Evolutionary conservation across 805 yeast species (phyloP).

Genomic region (Candida methanosorbosa): DNA sequence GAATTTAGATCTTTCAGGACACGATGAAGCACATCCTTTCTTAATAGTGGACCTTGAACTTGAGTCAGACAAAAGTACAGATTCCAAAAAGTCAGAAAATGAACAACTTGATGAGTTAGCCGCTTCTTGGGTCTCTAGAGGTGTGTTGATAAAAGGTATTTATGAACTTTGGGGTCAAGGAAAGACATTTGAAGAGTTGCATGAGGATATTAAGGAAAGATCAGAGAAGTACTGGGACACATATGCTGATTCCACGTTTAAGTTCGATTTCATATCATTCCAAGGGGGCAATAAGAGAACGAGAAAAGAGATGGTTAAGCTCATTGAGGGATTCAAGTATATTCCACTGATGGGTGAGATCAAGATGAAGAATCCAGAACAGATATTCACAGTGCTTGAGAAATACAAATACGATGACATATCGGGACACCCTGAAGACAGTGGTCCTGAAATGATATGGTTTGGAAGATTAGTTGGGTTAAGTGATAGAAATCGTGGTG

Average conservation of each 20-base stretch:
- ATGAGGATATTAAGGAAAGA: constrained; percentile 33
- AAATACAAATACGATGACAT: constrained; percentile 38
- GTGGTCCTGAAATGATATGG: constrained; percentile 49
- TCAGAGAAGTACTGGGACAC: constrained; percentile 18
- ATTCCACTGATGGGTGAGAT: constrained; percentile 72
- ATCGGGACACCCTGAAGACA: constrained; percentile 29
- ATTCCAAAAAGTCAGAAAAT: constrained; percentile 64
- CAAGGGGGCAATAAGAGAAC: constrained; percentile 51
- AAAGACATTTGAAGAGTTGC: constrained; percentile 43
- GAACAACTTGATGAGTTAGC: constrained; percentile 44
- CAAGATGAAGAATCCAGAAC: constrained; percentile 67
- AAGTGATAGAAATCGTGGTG: constrained; percentile 51
- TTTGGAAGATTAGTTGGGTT: constrained; percentile 67
- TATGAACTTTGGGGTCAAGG: constrained; percentile 87
- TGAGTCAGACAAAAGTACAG: constrained; percentile 35
- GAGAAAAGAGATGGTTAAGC: constrained; percentile 39
- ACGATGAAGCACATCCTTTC: constrained; percentile 60
- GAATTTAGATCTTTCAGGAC: constrained; percentile 48
- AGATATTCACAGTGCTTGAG: constrained; percentile 65
- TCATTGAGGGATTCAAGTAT: constrained; percentile 67
- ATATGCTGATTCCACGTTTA: constrained; percentile 49
- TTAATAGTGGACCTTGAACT: constrained; percentile 40
- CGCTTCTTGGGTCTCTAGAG: constrained; percentile 47
- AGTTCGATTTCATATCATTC: constrained; percentile 73
- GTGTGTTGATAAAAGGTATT: constrained; percentile 64